Conservation (phyloP, 83 land plant species). For the Larix sibirica region DNA sequence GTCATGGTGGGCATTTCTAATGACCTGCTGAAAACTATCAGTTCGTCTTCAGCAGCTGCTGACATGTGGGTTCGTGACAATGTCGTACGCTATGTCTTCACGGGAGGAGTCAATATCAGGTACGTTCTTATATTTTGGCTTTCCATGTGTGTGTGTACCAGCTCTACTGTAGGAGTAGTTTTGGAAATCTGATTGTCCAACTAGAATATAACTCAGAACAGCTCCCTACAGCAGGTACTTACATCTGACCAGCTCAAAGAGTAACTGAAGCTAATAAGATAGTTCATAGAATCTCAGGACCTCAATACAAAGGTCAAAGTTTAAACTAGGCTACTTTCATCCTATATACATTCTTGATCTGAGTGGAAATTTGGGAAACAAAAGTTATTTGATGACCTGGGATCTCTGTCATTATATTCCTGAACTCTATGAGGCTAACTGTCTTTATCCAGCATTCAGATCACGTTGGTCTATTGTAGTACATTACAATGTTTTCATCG, state of each 20-base stretch:
- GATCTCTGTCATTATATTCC: neutral
- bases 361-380: neutral
- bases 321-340: too few relatives aligned
- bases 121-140: neutral
- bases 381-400: neutral
- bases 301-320: neutral
- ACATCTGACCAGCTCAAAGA: neutral
- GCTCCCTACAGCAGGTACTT: too few relatives aligned
- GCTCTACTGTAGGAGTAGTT: neutral
- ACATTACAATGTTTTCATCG: neutral
- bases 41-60: conserved; percentile 30
- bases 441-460: neutral
- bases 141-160: neutral
- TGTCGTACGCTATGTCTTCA: conserved; percentile 38
- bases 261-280: neutral
- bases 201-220: too few relatives aligned
- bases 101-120: conserved; percentile 56
- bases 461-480: neutral
- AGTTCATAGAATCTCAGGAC: neutral
- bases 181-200: neutral
- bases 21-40: conserved; percentile 34
- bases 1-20: conserved; percentile 76
- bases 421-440: neutral
- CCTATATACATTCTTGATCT: neutral
- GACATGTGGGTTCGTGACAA: conserved; percentile 62